These are phyloP conservation scores for Avena insularis DNA, from an alignment of 176 grass and related monocot species.

Conservation along the genomic window DNA sequence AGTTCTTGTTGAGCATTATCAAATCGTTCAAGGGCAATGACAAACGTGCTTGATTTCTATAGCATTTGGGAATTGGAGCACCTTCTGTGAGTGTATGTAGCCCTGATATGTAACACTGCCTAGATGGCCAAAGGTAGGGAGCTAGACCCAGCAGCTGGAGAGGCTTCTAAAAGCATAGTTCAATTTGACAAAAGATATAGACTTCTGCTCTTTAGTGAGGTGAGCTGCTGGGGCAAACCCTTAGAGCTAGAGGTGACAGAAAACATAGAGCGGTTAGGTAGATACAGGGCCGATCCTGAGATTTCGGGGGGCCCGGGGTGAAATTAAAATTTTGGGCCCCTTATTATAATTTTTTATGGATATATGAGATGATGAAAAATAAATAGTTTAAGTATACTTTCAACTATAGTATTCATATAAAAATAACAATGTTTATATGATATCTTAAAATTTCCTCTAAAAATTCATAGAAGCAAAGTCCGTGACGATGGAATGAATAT, in stretches of 20 bases:
- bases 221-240: neutral
- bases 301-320: too few species aligned
- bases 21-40: constrained; percentile 27
- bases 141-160: neutral
- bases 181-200: constrained; percentile 6
- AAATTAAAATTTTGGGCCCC: too few species aligned
- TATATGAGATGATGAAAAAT: too few species aligned
- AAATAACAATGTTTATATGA: too few species aligned
- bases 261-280: neutral
- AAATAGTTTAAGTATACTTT: too few species aligned
- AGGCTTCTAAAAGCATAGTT: constrained; percentile 9
- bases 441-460: too few species aligned
- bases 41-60: constrained; percentile 25
- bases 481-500: too few species aligned
- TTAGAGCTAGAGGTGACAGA: neutral
- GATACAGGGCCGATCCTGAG: neutral
- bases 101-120: neutral
- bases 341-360: too few species aligned
- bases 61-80: neutral
- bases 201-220: neutral
- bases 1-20: constrained; percentile 75
- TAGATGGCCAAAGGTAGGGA: neutral
- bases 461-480: too few species aligned
- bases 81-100: neutral
- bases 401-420: too few species aligned